These are phyloP conservation scores for Cyberlindnera suaveolens DNA, from an alignment of 805 yeast genomes.

Conservation along the genomic window DNA sequence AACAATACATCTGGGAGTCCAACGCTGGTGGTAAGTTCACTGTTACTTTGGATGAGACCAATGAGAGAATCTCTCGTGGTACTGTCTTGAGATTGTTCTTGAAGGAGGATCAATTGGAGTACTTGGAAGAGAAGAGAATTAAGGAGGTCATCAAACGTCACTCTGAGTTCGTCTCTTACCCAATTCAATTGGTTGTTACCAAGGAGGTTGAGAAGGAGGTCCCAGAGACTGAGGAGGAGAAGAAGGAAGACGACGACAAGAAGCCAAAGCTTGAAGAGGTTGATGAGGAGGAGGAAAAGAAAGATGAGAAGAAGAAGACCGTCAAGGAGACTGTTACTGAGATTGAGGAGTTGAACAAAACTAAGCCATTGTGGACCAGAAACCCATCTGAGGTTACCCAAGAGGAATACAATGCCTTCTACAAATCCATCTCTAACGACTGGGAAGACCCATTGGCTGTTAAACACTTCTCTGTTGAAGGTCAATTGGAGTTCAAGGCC, in stretches of 20 bases:
- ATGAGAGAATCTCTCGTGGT: slow-evolving; percentile 92
- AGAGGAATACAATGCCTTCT: slow-evolving; percentile 98
- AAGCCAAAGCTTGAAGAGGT: slow-evolving; percentile 73
- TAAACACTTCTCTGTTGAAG: slow-evolving; percentile 99
- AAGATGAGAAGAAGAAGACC: slow-evolving; percentile 71
- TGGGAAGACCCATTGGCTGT: slow-evolving; percentile 99
- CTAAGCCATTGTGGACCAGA: slow-evolving; percentile 99
- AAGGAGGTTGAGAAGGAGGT: slow-evolving; percentile 99
- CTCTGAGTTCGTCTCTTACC: slow-evolving; percentile 98
- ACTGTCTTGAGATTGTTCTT: slow-evolving; percentile 89
- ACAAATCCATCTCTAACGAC: slow-evolving; percentile 98
- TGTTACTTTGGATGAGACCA: slow-evolving; percentile 80
- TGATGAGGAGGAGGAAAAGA: slow-evolving; percentile 66
- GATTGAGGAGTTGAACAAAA: slow-evolving; percentile 97
- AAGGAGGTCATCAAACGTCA: slow-evolving; percentile 99
- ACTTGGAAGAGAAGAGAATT: slow-evolving; percentile 98
- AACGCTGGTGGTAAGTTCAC: slow-evolving; percentile 99
- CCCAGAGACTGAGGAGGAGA: slow-evolving; percentile 67
- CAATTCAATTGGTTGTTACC: slow-evolving; percentile 95
- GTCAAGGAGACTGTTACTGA: slow-evolving; percentile 91
- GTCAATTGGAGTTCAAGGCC: slow-evolving; percentile 99
- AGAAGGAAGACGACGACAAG: slow-evolving; percentile 51
- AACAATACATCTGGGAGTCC: slow-evolving; percentile 99
- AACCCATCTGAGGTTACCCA: slow-evolving; percentile 95
- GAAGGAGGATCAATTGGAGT: slow-evolving; percentile 98